These are phyloP conservation scores for Tagetes erecta DNA, from an alignment of 129 eudicot species.

Conservation along the genomic window DNA sequence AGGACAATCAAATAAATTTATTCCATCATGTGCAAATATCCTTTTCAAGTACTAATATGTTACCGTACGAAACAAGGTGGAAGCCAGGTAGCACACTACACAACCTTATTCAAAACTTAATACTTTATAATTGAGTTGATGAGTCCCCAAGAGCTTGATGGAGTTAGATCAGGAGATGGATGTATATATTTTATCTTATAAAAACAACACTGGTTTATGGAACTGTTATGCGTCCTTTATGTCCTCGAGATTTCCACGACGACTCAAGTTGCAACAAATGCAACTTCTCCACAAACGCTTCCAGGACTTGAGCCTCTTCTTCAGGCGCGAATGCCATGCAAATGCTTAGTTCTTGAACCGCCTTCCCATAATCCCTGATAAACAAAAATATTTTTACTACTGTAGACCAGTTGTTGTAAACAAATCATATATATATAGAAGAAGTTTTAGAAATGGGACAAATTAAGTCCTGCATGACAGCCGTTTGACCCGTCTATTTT, in stretches of 20 bases:
- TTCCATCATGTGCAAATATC: neutral
- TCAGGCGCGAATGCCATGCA: constrained; percentile 98
- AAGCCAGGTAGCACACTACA: constrained; percentile 5
- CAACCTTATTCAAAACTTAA: constrained; percentile 10
- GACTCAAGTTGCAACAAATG: constrained; percentile 76
- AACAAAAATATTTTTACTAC: neutral
- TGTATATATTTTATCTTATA: constrained; percentile 12
- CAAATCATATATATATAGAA: too few species aligned
- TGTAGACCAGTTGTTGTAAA: too few species aligned
- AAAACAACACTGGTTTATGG: constrained; percentile 23
- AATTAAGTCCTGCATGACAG: too few species aligned
- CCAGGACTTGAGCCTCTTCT: constrained; percentile 82
- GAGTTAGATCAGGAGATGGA: neutral
- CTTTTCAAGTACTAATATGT: neutral
- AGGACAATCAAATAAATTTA: neutral
- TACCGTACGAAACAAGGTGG: constrained; percentile 14
- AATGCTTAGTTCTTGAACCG: constrained; percentile 95
- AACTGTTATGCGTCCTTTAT: constrained; percentile 55
- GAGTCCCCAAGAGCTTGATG: neutral
- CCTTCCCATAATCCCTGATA: constrained; percentile 71
- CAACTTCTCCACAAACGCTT: constrained; percentile 83
- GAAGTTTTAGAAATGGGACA: neutral
- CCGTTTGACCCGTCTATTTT: neutral
- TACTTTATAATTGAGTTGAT: neutral
- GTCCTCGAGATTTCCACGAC: constrained; percentile 68